Percentiles rank a stretch among this genome's conserved stretches.
Evolutionary conservation across 495 filamentous ascomycete genomes (phyloP).

Genomic region (Daldinia concentrica): DNA sequence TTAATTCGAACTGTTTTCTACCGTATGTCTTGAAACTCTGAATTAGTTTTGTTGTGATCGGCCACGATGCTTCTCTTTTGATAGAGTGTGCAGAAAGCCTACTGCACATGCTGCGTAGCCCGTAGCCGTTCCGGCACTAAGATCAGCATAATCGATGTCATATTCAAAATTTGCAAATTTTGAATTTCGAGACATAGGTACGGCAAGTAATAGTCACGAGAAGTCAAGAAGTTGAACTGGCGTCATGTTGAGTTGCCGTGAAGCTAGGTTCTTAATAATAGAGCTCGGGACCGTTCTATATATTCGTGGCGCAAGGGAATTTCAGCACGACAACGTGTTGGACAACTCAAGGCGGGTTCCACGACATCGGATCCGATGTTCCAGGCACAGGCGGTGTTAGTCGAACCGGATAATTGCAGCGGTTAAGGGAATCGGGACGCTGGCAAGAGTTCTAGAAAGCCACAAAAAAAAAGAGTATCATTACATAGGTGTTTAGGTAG

Average conservation of each 20-base stretch:
- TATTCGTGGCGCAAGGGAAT: slow-evolving; percentile 11
- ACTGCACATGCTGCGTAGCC: slow-evolving; percentile 23
- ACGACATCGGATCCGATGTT: slow-evolving; percentile 34
- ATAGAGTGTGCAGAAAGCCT: slow-evolving; percentile 15
- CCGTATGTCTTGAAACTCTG: slow-evolving; percentile 16
- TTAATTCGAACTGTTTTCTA: slow-evolving; percentile 6
- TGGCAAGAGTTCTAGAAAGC: slow-evolving; percentile 29
- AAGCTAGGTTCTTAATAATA: slow-evolving; percentile 2
- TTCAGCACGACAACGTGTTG: background rate
- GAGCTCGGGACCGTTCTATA: slow-evolving; percentile 14
- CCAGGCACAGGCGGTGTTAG: slow-evolving; percentile 30
- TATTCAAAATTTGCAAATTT: slow-evolving; percentile 4
- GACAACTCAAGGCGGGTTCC: slow-evolving; percentile 25
- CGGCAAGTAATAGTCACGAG: background rate
- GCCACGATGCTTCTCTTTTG: slow-evolving; percentile 25
- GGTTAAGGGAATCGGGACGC: slow-evolving; percentile 9
- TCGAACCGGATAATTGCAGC: slow-evolving; percentile 29
- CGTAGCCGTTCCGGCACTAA: slow-evolving; percentile 12
- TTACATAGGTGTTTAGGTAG: background rate
- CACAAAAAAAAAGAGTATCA: slow-evolving; percentile 21
- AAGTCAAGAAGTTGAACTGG: background rate
- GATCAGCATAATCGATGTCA: slow-evolving; percentile 29
- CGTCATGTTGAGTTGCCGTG: background rate
- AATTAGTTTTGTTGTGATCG: slow-evolving; percentile 35
- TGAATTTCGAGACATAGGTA: background rate